phyloP scores from a whole-genome alignment of 768 basidiomycete genomes.

The Serendipita sp. region DNA sequence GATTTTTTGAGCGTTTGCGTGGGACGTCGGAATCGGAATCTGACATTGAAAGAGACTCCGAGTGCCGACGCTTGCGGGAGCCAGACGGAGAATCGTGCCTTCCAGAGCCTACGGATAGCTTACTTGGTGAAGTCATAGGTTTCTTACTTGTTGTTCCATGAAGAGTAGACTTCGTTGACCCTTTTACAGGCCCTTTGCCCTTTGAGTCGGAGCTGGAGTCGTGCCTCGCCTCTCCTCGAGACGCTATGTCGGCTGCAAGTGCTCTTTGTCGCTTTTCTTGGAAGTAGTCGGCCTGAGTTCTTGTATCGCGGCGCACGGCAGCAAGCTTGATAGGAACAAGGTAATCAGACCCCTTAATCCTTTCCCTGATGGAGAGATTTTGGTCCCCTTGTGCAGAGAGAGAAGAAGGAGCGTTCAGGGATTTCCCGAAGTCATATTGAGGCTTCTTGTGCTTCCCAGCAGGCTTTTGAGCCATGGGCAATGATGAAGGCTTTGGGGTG shows the following conservation, averaged over 20 bases:
- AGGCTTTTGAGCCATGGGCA: neutral
- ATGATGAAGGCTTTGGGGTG: neutral
- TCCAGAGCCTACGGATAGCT: neutral
- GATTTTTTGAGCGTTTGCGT: neutral
- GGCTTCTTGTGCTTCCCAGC: neutral
- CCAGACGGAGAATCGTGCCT: constrained; percentile 1
- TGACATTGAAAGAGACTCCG: neutral
- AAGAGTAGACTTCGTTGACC: neutral
- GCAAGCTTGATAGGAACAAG: neutral
- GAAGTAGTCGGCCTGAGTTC: constrained; percentile 4
- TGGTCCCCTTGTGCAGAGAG: neutral
- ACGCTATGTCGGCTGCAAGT: neutral
- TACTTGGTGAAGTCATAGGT: neutral
- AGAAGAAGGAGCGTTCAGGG: neutral
- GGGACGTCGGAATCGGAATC: neutral
- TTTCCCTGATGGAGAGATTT: neutral
- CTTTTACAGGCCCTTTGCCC: neutral
- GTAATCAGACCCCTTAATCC: neutral
- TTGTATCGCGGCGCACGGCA: neutral
- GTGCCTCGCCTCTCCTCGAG: neutral
- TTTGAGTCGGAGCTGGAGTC: neutral
- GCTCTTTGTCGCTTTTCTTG: neutral
- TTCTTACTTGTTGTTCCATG: neutral
- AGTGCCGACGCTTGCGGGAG: constrained; percentile 2
- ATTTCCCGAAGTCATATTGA: neutral